These are phyloP conservation scores for Kwoniella europaea DNA, from an alignment of 768 basidiomycete genomes.

Conservation along the genomic window DNA sequence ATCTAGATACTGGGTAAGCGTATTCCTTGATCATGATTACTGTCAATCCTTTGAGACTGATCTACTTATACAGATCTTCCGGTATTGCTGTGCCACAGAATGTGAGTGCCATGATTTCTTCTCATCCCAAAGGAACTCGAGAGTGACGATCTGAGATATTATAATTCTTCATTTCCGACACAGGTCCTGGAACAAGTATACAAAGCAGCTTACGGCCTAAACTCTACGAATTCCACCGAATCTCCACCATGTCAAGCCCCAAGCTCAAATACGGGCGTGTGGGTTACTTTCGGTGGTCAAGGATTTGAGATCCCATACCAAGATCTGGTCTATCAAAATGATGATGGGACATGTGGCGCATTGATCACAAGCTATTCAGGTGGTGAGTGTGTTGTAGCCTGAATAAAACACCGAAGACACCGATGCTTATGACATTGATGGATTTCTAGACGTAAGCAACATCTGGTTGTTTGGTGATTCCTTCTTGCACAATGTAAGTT, in stretches of 20 bases:
- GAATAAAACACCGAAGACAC: too few relatives aligned
- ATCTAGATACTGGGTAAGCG: constrained; percentile 20
- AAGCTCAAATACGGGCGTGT: not conserved
- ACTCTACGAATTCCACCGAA: not conserved
- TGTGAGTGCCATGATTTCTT: not conserved
- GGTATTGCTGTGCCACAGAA: constrained; percentile 1
- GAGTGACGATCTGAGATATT: too few relatives aligned
- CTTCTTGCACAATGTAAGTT: constrained; percentile 27
- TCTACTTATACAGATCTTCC: not conserved
- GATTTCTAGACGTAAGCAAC: not conserved
- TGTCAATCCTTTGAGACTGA: not conserved
- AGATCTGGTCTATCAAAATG: constrained; percentile 4
- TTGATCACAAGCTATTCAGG: constrained; percentile 9
- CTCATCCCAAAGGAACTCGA: not conserved
- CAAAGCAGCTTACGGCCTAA: not conserved
- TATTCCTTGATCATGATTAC: not conserved
- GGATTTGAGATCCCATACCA: constrained; percentile 6
- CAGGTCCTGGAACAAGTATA: not conserved
- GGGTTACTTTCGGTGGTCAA: constrained; percentile 4
- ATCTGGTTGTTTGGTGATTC: constrained; percentile 18
- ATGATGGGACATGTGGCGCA: not conserved
- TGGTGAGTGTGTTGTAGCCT: not conserved
- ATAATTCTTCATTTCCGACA: not conserved
- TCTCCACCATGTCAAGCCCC: not conserved
- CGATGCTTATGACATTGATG: too few relatives aligned